A percentile compares a stretch with the other conserved stretches of the same genome.
These are phyloP conservation scores for Schwanniomyces pseudopolymorphus DNA, from an alignment of 805 yeast species.

Conservation along the genomic window DNA sequence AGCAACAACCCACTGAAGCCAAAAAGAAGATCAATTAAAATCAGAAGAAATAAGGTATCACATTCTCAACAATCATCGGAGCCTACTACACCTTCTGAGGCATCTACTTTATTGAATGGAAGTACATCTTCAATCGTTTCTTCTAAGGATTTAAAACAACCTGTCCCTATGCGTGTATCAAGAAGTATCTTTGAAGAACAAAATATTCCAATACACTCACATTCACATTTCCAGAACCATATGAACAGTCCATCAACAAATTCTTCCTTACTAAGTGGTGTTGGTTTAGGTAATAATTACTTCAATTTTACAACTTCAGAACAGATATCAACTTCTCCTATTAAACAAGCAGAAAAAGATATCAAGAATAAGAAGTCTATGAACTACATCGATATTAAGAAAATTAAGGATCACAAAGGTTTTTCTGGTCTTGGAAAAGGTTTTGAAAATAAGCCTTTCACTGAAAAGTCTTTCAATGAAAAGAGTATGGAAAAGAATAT, in stretches of 20 bases:
- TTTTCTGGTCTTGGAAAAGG: neutral
- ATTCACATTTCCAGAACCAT: constrained; percentile 18
- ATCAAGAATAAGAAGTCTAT: constrained; percentile 17
- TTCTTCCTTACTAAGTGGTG: constrained; percentile 21
- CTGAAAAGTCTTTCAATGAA: neutral
- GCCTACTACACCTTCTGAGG: constrained; percentile 3
- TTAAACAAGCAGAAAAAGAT: constrained; percentile 8
- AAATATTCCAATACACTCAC: constrained; percentile 15
- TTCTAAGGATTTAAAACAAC: constrained; percentile 9
- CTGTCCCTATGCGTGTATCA: constrained; percentile 11
- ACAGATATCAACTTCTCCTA: constrained; percentile 28
- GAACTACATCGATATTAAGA: constrained; percentile 26
- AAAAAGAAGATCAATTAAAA: constrained; percentile 42
- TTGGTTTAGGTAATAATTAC: constrained; percentile 41
- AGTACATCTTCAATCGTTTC: neutral
- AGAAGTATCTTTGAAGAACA: constrained; percentile 2
- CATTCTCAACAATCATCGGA: neutral
- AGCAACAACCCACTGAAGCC: constrained; percentile 28
- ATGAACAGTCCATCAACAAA: constrained; percentile 13
- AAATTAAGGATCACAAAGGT: neutral
- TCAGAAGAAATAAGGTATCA: constrained; percentile 15
- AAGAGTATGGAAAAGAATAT: neutral
- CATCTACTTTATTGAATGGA: constrained; percentile 7
- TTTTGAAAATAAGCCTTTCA: neutral
- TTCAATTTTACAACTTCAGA: constrained; percentile 27